Evolutionary conservation across 2,329 filamentous ascomycete species (phyloP).

Genomic region (Hymenoscyphus repandus): DNA sequence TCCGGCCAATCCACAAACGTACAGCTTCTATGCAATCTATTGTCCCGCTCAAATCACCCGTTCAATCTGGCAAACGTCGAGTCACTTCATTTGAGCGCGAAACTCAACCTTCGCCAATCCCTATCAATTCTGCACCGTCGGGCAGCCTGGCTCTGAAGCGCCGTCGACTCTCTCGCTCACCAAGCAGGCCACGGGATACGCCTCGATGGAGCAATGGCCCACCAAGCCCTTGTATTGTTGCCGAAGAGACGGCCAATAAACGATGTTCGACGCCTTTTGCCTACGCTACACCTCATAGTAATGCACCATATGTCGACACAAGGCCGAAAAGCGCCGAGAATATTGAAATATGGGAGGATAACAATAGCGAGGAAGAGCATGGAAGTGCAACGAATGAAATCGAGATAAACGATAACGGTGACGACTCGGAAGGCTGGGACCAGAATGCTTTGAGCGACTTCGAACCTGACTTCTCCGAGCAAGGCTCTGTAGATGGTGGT

Average conservation of each 20-base stretch:
- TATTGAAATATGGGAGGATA: slow-evolving; percentile 18
- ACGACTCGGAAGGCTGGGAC: slow-evolving; percentile 26
- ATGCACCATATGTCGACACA: slow-evolving; percentile 39
- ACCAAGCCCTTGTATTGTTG: slow-evolving; percentile 24
- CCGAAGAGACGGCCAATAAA: slow-evolving; percentile 26
- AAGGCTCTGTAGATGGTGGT: background rate
- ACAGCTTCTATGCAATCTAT: slow-evolving; percentile 48
- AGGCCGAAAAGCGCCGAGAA: slow-evolving; percentile 8
- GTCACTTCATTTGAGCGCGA: slow-evolving; percentile 39
- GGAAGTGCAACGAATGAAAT: slow-evolving; percentile 25
- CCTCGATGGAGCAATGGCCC: slow-evolving; percentile 46
- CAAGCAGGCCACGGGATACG: slow-evolving; percentile 47
- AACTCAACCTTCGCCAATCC: slow-evolving; percentile 20
- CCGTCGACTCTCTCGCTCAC: slow-evolving; percentile 47
- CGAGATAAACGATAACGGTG: slow-evolving; percentile 14
- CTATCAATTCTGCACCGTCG: slow-evolving; percentile 5
- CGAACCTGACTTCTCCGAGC: slow-evolving; percentile 8
- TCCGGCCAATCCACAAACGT: slow-evolving; percentile 44
- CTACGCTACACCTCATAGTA: slow-evolving; percentile 73
- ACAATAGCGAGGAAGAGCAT: slow-evolving; percentile 4
- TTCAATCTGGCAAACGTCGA: slow-evolving; percentile 36
- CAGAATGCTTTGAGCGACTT: slow-evolving; percentile 19
- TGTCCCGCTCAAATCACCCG: slow-evolving; percentile 36
- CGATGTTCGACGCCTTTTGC: slow-evolving; percentile 54
- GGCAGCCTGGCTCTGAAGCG: slow-evolving; percentile 21